Evolutionary conservation across 2,329 filamentous ascomycete species (phyloP), one percentile per base, ranked within the genome.

Genomic region (Setomelanomma holmii): DNA sequence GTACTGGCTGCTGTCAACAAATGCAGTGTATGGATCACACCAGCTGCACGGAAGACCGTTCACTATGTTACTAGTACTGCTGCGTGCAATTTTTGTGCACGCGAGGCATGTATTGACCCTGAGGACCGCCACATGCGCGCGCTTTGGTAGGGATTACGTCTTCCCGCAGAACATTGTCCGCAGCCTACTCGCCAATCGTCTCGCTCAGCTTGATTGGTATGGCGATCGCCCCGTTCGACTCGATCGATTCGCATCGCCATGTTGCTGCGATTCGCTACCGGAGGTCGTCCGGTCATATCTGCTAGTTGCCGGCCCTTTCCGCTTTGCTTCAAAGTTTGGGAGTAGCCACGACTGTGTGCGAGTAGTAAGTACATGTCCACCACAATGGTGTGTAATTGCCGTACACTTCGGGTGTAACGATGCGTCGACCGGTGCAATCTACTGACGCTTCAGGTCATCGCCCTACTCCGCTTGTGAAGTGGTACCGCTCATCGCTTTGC

Each of bases 161-260:
- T 27, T 48, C 22, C 40, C 34, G 45, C 45, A 21, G 17, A 21
- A 8, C 12, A 45, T 38, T 30, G 30, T 23, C 12, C 27, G 24
- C n/a, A 16, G 7, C 17, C 30, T 44, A 46, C 47, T 50, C 40
- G 51, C 42, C 51, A 50, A 49, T 46, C 27, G 33, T 16, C 45
- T 36, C 33, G 21, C 22, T 24, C 43, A 33, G 40, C 42, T 53
- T 10, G 19, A 55, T 53, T 24, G 39, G 45, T 39, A 33, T 39
- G 43, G n/a, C 39, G 49, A 56, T 51, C 52, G 40, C 48, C 38
- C 33, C 10, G 42, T 48, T 39, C 45, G 46, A 45, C 30, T 53
- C 27, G 27, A 14, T 30, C 27, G 14, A 30, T 14, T 30, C 27
- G 27, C 27, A 30, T 30, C 27, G 3, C 5, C 14, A 10, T 30